phyloP scores from a whole-genome alignment of 305 asterid genomes.

The Fraxinus angustifolia region DNA sequence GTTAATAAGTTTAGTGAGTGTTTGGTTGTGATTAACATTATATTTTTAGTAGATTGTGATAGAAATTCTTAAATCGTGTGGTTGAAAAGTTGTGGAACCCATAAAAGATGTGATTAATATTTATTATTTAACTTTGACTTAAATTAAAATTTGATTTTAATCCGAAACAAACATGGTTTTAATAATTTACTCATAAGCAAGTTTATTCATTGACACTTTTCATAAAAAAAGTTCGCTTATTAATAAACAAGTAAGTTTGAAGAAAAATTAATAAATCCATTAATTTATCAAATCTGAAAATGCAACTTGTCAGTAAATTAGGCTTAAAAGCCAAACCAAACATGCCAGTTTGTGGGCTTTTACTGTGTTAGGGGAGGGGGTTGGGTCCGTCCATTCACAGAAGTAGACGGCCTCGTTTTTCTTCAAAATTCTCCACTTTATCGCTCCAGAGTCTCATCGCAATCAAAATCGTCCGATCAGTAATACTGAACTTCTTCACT shows the following conservation, averaged over 20 bases:
- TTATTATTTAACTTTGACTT: no score
- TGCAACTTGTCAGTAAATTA: neutral
- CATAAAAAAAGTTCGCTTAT: no score
- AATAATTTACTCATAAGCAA: neutral
- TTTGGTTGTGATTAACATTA: no score
- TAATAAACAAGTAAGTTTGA: neutral
- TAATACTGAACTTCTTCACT: neutral
- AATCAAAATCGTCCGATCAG: neutral
- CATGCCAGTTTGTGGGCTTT: neutral
- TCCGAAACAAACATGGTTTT: no score
- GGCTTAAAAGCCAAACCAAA: neutral
- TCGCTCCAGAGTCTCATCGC: neutral
- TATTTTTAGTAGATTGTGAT: no score
- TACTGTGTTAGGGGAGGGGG: neutral
- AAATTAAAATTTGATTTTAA: no score
- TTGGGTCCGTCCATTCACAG: neutral
- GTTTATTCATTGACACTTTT: neutral
- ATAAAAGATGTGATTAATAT: no score
- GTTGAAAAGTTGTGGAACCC: no score
- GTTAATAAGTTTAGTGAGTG: neutral
- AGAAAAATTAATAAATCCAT: neutral
- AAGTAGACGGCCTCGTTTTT: neutral
- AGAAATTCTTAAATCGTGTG: no score
- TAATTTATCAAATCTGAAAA: neutral
- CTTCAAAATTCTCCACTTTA: neutral